These are phyloP conservation scores for Rhizomucor miehei DNA, from an alignment of 371 early-diverging fungal genomes.

Conservation along the genomic window DNA sequence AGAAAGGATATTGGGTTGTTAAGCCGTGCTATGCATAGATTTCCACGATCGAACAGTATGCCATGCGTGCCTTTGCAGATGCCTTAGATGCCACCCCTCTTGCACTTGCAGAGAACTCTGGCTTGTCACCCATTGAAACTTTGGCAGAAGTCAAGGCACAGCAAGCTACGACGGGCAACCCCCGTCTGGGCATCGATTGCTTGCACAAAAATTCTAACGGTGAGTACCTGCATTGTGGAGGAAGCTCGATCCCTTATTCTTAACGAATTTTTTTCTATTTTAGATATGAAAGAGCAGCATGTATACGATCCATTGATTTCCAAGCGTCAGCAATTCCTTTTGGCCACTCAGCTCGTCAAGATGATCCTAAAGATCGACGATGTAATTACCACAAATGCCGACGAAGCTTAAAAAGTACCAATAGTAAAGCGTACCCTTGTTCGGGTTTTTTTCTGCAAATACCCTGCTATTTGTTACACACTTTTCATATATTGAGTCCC, in stretches of 20 bases:
- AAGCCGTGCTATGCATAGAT: conserved; percentile 34
- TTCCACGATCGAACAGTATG: conserved; percentile 95
- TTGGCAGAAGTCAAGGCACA: conserved; percentile 91
- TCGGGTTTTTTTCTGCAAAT: too few species aligned
- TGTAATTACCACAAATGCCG: conserved; percentile 66
- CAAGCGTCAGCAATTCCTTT: conserved; percentile 96
- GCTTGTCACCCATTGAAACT: conserved; percentile 94
- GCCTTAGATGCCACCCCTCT: conserved; percentile 98
- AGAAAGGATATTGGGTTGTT: not conserved
- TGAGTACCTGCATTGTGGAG: conserved; percentile 12
- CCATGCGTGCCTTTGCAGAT: conserved; percentile 96
- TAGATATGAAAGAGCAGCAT: conserved; percentile 95
- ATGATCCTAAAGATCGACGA: conserved; percentile 98
- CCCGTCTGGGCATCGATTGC: conserved; percentile 96
- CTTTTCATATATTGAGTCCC: too few species aligned
- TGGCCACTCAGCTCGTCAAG: conserved; percentile 98
- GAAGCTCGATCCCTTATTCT: too few species aligned
- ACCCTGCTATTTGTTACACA: too few species aligned
- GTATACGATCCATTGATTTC: conserved; percentile 99
- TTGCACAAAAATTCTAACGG: conserved; percentile 85
- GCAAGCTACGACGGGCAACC: conserved; percentile 86
- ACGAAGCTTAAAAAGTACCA: conserved; percentile 5
- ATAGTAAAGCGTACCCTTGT: too few species aligned
- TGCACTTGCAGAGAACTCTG: conserved; percentile 97
- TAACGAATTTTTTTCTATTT: not conserved